Base-by-base conservation (phyloP, 2,329 filamentous ascomycete genomes). In the Pseudogymnoascus sp. region DNA sequence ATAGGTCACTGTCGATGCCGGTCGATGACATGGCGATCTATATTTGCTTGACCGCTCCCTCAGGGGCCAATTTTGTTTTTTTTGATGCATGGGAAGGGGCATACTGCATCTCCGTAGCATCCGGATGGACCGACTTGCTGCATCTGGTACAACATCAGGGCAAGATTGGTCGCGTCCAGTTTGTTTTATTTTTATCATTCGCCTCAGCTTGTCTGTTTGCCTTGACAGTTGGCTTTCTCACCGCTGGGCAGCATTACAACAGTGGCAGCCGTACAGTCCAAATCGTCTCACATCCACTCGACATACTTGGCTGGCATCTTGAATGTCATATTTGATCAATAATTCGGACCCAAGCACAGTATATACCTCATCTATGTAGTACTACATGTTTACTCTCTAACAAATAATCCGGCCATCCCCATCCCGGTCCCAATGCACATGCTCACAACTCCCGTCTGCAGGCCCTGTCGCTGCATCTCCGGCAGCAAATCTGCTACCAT, bases 351-450 rank as follows among this genome's bases (percentile, higher is more conserved):
- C 33, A 33, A 33, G 33, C 33, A 54, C 47, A 54, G 14, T 54
- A 54, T 54, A 54, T 54, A 22, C 28, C 47, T 54, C 47, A 54
- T 54, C 47, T 54, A 54, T 7, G 47, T 33, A 54, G 25, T 3
- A 33, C 47, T 54, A 47, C 54, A 35, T 37, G n/a, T 62, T 67
- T 78, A 87, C 73, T 88, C 86, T 67, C 82, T 76, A 58, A 87
- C 83, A 74, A 88, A 86, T 73, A 87, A 72, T 25, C 82, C 84
- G 2, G 85, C 86, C 83, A 89, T 88, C 14, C 87, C 87, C 86
- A 90, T 90, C n/a, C 87, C 87, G 0, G 88, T 91, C 14, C 88
- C 88, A 63, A 92, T 84, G 73, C 92, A 97, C 90, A 97, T 96
- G 70, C 88, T 94, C 61, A 96, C 84, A 47, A 96, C 90, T 67